Conservation (phyloP, 2,329 filamentous ascomycete species). For the Talaromyces sp. region DNA sequence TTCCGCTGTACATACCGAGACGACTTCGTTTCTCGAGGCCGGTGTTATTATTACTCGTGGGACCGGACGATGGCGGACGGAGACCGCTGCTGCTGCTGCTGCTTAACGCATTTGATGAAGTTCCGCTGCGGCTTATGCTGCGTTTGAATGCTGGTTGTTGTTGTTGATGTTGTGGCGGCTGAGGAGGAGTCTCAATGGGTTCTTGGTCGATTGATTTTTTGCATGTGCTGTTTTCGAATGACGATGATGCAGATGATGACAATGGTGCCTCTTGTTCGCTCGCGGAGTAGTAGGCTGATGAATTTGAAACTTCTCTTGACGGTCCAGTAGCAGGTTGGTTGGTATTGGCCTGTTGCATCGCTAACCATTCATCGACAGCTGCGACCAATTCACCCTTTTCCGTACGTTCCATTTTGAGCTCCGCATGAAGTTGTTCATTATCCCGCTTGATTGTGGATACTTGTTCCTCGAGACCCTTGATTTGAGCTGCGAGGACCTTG, state of each 20-base stretch:
- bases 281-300: constrained; percentile 10
- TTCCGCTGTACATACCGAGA: constrained; percentile 26
- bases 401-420: constrained; percentile 49
- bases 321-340: constrained; percentile 5
- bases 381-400: constrained; percentile 47
- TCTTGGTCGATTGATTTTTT: constrained; percentile 13
- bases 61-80: constrained; percentile 26
- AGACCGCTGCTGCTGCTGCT: constrained; percentile 26
- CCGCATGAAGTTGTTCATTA: constrained; percentile 58
- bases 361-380: constrained; percentile 43
- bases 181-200: constrained; percentile 14
- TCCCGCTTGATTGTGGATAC: constrained; percentile 64
- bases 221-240: background rate
- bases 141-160: constrained; percentile 8
- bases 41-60: constrained; percentile 22
- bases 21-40: constrained; percentile 21
- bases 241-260: background rate
- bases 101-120: background rate
- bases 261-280: constrained; percentile 7
- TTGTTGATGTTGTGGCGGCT: background rate
- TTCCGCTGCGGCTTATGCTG: constrained; percentile 19
- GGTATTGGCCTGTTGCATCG: constrained; percentile 30
- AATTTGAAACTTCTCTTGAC: constrained; percentile 14
- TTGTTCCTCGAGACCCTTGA: constrained; percentile 69
- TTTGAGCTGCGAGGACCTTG: constrained; percentile 65